phyloP scores from a whole-genome alignment of 345 rosid genomes.

The Gossypium raimondii region DNA sequence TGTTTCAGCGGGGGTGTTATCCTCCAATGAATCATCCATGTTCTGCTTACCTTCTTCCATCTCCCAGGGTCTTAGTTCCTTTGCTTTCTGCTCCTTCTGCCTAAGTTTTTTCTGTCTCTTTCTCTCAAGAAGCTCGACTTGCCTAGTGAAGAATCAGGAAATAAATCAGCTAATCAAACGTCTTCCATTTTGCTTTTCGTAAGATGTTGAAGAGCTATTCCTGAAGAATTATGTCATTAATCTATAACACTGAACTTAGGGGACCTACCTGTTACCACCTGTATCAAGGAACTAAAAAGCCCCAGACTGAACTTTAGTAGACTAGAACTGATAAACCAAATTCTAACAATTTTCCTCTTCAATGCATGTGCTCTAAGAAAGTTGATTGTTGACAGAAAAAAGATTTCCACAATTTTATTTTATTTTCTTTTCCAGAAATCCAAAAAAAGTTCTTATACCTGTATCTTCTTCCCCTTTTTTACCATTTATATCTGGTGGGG shows the following conservation, averaged over 20 bases:
- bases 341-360: neutral
- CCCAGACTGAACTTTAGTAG: neutral
- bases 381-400: neutral
- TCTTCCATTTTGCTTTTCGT: neutral
- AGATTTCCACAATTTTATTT: neutral
- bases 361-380: neutral
- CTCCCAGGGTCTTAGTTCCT: constrained; percentile 51
- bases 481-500: neutral
- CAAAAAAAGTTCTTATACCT: neutral
- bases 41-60: constrained; percentile 33
- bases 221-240: neutral
- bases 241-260: constrained; percentile 1
- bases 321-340: neutral
- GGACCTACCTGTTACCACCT: neutral
- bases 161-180: constrained; percentile 5
- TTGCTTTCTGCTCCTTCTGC: constrained; percentile 80
- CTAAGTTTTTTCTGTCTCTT: constrained; percentile 78
- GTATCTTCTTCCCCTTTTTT: neutral
- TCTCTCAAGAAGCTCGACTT: constrained; percentile 71
- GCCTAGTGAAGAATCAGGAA: constrained; percentile 36
- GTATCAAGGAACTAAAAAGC: neutral
- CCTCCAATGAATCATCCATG: constrained; percentile 42
- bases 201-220: neutral
- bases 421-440: neutral
- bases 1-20: constrained; percentile 40